Base-by-base conservation (phyloP, 2,329 filamentous ascomycete species). In the Epichloe gansuensis region DNA sequence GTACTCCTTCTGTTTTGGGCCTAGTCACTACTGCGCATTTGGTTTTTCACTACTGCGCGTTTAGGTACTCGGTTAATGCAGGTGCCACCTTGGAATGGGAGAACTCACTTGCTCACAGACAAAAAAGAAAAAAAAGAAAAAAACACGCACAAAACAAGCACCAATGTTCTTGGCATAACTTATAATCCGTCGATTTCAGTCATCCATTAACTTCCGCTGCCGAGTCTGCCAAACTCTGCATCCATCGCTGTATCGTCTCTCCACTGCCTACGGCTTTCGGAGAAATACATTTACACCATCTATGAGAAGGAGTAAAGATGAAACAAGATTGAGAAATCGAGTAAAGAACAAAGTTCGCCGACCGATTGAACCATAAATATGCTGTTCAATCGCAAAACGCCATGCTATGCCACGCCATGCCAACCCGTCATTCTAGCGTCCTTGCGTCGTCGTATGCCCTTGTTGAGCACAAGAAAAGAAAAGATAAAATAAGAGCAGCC, bases 281-380 rank as follows among this genome's bases (percentile, higher is more conserved):
- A 51, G 25, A 49, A 44, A 45, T 50, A 56, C 52, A 49, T 47
- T n/a, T 48, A 44, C 43, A 48, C 54, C 52, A 50, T 53, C 51
- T 53, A 54, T 54, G 27, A 46, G 15, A 46, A 35, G 13, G 23
- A n/a, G 23, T 15, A 31, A 31, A 46, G 5, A 2, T 34, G 15
- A 6, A n/a, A n/a, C 25, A 35, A 35, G 15, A 46, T n/a, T 35
- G 27, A 15, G 15, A 8, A 8, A 40, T 40, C 17, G n/a, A 40
- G 39, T 11, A 23, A 43, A 21, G n/a, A 23, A 43, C 9, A 11
- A 46, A 46, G 15, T n/a, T 27, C 8, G 38, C 49, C 40, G 21
- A 49, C 34, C 41, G 23, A 43, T 44, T 21, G 36, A 36, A 7
- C 34, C 50, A 47, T 44, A 21, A 13, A 42, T 50, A 45, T 51